Percentiles rank a stretch among this genome's conserved stretches.
These are phyloP conservation scores for Pyronema omphalodes DNA, from an alignment of 495 filamentous ascomycete species.

Conservation along the genomic window DNA sequence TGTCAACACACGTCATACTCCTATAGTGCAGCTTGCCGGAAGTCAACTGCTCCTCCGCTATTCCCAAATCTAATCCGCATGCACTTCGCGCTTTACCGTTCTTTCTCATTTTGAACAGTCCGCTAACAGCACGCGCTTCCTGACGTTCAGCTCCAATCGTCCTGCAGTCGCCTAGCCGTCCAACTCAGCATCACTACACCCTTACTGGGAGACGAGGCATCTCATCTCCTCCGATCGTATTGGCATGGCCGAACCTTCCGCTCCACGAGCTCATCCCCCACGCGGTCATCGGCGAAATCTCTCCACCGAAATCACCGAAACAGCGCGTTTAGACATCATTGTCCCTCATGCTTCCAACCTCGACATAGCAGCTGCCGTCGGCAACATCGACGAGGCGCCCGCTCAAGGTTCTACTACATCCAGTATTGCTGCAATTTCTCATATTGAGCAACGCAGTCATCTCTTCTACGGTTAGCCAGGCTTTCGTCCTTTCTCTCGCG, in stretches of 20 bases:
- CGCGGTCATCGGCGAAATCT: slow-evolving; percentile 17
- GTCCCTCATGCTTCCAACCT: slow-evolving; percentile 53
- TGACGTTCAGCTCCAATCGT: too few relatives aligned
- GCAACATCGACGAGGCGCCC: slow-evolving; percentile 30
- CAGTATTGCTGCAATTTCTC: slow-evolving; percentile 18
- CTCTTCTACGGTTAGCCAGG: slow-evolving; percentile 24
- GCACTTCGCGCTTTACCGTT: too few relatives aligned
- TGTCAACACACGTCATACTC: too few relatives aligned
- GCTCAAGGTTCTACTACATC: slow-evolving; percentile 30
- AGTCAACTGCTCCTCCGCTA: too few relatives aligned
- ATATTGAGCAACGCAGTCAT: slow-evolving; percentile 32
- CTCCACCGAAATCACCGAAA: slow-evolving; percentile 42
- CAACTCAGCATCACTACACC: too few relatives aligned
- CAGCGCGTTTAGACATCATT: slow-evolving; percentile 58
- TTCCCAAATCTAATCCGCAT: too few relatives aligned
- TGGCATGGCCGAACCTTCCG: background rate
- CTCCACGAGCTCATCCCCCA: background rate
- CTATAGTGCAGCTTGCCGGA: too few relatives aligned
- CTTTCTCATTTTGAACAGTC: too few relatives aligned
- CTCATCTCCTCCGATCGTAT: background rate
- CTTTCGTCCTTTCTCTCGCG: slow-evolving; percentile 23
- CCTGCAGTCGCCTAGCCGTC: too few relatives aligned
- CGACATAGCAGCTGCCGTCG: slow-evolving; percentile 42
- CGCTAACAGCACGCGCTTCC: too few relatives aligned
- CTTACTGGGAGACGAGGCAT: too few relatives aligned